Evolutionary conservation across 306 rosid species (phyloP), one percentile per base, ranked within the genome.

Genomic region (Castanea crenata): DNA sequence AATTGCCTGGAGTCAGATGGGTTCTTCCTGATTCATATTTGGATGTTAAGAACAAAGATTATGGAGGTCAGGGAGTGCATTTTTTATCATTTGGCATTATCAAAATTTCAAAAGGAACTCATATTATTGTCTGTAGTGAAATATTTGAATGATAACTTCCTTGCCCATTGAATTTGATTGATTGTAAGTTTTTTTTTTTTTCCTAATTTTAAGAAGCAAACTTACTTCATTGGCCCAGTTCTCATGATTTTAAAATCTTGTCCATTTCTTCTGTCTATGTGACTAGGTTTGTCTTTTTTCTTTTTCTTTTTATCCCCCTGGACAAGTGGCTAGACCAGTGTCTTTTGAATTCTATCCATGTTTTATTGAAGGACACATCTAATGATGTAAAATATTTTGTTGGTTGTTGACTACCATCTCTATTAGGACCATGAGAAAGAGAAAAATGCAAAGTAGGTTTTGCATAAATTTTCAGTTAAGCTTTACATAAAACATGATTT

Each of bases 1-100:
- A 93, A 31, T 80, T 96, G 82, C 93, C 96, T 6, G 69, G 75
- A 21, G 99, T 93, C 57, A 90, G 98, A 1, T 96, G 99, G 98
- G 99, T 96, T 14, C 98, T 96, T 82, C 99, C 99, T 21, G 99
- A 96, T 86, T 96, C 98, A 0, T 96, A 93, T 86, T 74, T 96
- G 96, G 97, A 91, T 84, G 99, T 96, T 0, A 90, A 55, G 90
- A 92, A 93, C 74, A 91, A 93, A 76, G 94, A 96, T 81, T 96
- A 96, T 69, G 99, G 99, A 88, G 99, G 99, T 96, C 85, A 76
- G 34, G 1, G 71, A 58, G 44, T 69, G n/a, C 68, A 59, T 46
- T 46, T 80, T 63, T 55, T 29, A 23, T 78, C 58, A 5, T 74
- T 25, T 71, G 52, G 49, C 14, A 67, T 71, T 76, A 51, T 38